phyloP scores from a whole-genome alignment of 257 asterid genomes.

The Fraxinus quadrangulata region DNA sequence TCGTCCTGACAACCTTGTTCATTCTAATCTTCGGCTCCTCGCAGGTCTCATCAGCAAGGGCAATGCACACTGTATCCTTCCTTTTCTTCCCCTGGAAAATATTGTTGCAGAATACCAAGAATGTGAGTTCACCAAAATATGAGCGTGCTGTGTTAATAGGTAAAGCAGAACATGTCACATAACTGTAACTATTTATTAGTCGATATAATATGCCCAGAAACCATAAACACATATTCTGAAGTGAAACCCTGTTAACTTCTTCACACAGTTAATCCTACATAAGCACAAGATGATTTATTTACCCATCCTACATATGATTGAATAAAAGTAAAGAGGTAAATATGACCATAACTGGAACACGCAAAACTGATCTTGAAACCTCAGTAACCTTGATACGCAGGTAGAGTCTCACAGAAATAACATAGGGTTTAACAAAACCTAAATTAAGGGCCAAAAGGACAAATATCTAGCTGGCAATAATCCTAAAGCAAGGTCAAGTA shows the following conservation, averaged over 20 bases:
- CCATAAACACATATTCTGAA: background rate
- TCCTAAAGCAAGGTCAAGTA: background rate
- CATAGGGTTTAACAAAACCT: too few species aligned
- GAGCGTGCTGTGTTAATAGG: background rate
- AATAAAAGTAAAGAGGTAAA: background rate
- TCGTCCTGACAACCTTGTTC: slow-evolving; percentile 69
- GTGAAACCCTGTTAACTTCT: background rate
- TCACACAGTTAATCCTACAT: background rate
- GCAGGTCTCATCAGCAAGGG: slow-evolving; percentile 62
- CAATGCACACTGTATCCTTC: slow-evolving; percentile 54
- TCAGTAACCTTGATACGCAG: background rate
- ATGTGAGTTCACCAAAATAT: background rate
- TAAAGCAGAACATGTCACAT: too few species aligned
- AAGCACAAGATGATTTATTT: background rate
- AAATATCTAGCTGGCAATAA: background rate
- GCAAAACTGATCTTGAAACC: background rate
- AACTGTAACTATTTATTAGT: too few species aligned
- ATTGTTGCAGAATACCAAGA: slow-evolving; percentile 18
- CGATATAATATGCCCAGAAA: background rate
- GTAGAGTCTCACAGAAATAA: background rate
- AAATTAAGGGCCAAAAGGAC: background rate
- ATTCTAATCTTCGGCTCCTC: slow-evolving; percentile 71
- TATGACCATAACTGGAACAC: background rate
- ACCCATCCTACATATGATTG: background rate
- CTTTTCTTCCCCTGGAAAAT: slow-evolving; percentile 48